Percentiles rank a stretch among this genome's conserved stretches.
Evolutionary conservation across 805 yeast species (phyloP).

Genomic region (Schizosaccharomyces cryophilus): DNA sequence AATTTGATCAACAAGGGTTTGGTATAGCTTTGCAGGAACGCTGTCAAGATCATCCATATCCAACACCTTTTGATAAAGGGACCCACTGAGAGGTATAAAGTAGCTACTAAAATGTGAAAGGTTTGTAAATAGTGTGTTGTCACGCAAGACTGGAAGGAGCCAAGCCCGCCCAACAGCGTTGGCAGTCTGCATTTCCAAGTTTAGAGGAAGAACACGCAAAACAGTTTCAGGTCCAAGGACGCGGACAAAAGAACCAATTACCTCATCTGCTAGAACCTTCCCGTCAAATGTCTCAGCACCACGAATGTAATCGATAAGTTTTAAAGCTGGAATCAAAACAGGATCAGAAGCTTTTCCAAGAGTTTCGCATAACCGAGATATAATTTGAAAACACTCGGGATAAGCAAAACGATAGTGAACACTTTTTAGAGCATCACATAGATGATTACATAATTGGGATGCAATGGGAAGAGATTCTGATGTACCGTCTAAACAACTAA

Average conservation of each 20-base stretch:
- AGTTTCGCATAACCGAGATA: constrained; percentile 35
- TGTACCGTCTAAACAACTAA: not conserved
- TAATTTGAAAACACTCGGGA: constrained; percentile 43
- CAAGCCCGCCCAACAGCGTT: constrained; percentile 72
- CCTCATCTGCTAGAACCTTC: constrained; percentile 3
- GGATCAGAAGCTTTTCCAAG: constrained; percentile 47
- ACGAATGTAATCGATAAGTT: constrained; percentile 66
- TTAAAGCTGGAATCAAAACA: constrained; percentile 38
- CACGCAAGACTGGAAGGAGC: constrained; percentile 77
- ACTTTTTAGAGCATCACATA: constrained; percentile 32
- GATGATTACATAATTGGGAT: constrained; percentile 15
- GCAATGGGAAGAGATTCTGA: not conserved
- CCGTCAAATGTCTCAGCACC: constrained; percentile 26
- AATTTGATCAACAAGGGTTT: constrained; percentile 69
- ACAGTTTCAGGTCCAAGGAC: constrained; percentile 65
- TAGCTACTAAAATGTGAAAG: constrained; percentile 36
- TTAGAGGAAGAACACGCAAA: constrained; percentile 49
- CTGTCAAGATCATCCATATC: constrained; percentile 12
- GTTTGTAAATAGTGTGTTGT: constrained; percentile 49
- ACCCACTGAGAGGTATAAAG: constrained; percentile 35
- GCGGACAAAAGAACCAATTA: not conserved
- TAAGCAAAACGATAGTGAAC: constrained; percentile 58
- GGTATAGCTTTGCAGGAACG: constrained; percentile 49
- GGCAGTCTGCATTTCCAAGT: constrained; percentile 20
- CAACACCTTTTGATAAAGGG: constrained; percentile 11